These are phyloP conservation scores for Strobilomyces echinocephalus DNA, from an alignment of 768 basidiomycete genomes.

Conservation along the genomic window DNA sequence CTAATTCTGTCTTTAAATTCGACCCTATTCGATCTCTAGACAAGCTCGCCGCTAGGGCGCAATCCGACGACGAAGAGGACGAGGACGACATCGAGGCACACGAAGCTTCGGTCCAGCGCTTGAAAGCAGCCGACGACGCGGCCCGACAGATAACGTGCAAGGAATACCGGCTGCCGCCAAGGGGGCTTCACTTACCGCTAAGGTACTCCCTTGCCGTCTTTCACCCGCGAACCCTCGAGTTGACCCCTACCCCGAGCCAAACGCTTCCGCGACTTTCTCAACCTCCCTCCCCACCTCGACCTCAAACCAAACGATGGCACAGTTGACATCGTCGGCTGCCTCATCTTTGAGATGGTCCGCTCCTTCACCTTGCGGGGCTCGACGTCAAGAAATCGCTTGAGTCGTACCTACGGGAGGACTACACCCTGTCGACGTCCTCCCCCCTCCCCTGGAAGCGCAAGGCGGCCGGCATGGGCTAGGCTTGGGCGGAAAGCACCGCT, in stretches of 20 bases:
- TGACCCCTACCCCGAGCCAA: constrained; percentile 50
- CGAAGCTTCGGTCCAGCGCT: constrained; percentile 84
- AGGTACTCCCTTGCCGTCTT: constrained; percentile 42
- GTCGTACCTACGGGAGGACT: constrained; percentile 61
- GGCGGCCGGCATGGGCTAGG: constrained; percentile 43
- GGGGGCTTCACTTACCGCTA: constrained; percentile 97
- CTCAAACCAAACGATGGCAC: constrained; percentile 91
- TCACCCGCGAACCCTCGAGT: neutral
- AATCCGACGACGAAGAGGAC: constrained; percentile 93
- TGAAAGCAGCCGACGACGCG: constrained; percentile 93
- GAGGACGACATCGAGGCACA: constrained; percentile 95
- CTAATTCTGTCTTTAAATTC: neutral
- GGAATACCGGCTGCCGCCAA: constrained; percentile 95
- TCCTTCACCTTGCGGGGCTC: constrained; percentile 90
- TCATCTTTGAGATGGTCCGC: constrained; percentile 96
- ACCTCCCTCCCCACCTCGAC: constrained; percentile 81
- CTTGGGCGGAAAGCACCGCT: constrained; percentile 47
- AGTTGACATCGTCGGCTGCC: constrained; percentile 93
- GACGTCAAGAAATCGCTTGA: constrained; percentile 78
- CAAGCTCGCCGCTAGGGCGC: constrained; percentile 75
- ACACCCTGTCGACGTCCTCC: constrained; percentile 40
- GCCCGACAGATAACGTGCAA: constrained; percentile 95
- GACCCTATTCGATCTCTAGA: constrained; percentile 37
- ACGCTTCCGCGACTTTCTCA: constrained; percentile 81
- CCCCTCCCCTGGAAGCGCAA: constrained; percentile 71